Percentiles rank a stretch among this genome's conserved stretches.
These are phyloP conservation scores for Pseudogymnoascus sp. DNA, from an alignment of 2,329 filamentous ascomycete species.

Conservation along the genomic window DNA sequence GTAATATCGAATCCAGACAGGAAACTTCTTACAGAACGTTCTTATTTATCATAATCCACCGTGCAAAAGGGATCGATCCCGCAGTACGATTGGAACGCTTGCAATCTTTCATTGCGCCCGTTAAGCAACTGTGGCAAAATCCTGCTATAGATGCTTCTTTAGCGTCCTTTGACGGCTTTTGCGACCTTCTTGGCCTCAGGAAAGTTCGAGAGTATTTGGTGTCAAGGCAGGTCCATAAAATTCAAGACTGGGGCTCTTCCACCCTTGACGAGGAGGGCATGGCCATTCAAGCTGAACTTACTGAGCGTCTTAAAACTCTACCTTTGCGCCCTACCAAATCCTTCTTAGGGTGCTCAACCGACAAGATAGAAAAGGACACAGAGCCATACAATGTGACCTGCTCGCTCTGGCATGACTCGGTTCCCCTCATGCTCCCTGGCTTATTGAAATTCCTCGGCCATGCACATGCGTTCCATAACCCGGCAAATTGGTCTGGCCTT, in stretches of 20 bases:
- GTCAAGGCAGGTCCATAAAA: constrained; percentile 60
- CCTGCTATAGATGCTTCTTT: constrained; percentile 58
- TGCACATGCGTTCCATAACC: constrained; percentile 85
- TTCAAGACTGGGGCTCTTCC: constrained; percentile 74
- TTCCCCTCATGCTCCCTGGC: constrained; percentile 75
- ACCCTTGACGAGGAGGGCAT: constrained; percentile 72
- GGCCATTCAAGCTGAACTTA: constrained; percentile 67
- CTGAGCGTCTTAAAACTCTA: constrained; percentile 57
- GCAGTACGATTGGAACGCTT: constrained; percentile 64
- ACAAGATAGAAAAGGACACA: constrained; percentile 70
- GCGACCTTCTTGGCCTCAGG: constrained; percentile 66
- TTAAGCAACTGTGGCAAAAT: constrained; percentile 72
- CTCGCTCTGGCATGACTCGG: constrained; percentile 73
- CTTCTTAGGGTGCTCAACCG: constrained; percentile 84
- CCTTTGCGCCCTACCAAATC: constrained; percentile 84
- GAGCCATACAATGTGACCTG: constrained; percentile 66
- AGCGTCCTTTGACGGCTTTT: constrained; percentile 71
- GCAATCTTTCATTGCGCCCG: constrained; percentile 68
- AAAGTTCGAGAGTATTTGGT: constrained; percentile 74
- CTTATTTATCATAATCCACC: constrained; percentile 90
- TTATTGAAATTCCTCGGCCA: constrained; percentile 79
- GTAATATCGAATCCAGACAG: constrained; percentile 69
- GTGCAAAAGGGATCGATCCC: constrained; percentile 65
- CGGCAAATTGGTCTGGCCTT: constrained; percentile 70
- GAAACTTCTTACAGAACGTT: constrained; percentile 83